Evolutionary conservation across 176 grass and related monocot genomes (phyloP), one percentile per base, ranked within the genome.

Genomic region (Metroxylon sagu): DNA sequence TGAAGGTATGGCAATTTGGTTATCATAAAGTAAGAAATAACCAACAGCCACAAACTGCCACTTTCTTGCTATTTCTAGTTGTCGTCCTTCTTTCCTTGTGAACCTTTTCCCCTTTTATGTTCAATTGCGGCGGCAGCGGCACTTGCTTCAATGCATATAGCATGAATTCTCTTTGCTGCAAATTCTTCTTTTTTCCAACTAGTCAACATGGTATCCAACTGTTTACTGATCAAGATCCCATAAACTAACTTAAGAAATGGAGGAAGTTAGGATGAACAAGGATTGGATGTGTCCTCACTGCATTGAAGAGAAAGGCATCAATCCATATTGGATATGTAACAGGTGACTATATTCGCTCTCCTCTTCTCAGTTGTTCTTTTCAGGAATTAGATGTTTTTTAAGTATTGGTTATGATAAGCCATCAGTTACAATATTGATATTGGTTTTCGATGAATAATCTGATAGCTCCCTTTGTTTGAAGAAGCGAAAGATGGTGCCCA

Each of bases 231-330:
- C 35, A 12, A 43, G 35, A 43, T 12, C 10, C 2, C 26, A 29
- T 66, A 25, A 7, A 66, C 26, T 18, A 29, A 25, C 6, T 19
- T 74, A 48, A 95, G 90, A 86, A 71, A 86, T 95, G 79, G 85
- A 86, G 50, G 77, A 89, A 25, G 85, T 89, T 4, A 69, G 74
- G 59, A 80, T 64, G 66, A 84, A 86, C 49, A 95, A 89, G 66
- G 76, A 89, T 59, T 95, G 90, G 85, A 86, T 86, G 85, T 95
- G 90, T 57, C 90, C 90, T 55, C 90, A 95, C 56, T 95, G 82
- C 67, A 56, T 89, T 30, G 90, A 95, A 54, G 85, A 89, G 69
- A 95, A 74, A 66, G 90, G 85, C 56, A 70, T 67, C 71, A 89
- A 79, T 26, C 76, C 84, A 54, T 86, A 79, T 74, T 95, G 90